Base-by-base conservation (phyloP, 164 flowering plant genomes). In the Amborella trichopoda region DNA sequence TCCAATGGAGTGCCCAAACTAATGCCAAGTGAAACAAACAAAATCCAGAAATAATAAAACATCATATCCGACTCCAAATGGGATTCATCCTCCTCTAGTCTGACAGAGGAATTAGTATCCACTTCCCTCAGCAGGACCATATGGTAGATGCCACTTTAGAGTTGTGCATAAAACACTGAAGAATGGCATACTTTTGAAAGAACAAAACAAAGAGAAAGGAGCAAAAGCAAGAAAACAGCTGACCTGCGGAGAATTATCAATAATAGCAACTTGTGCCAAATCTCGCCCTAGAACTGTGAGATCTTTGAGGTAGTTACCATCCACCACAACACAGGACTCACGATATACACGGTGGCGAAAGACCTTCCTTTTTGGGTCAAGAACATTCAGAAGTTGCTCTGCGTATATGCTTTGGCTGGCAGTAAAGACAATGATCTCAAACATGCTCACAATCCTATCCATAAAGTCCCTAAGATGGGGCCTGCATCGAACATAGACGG, bases 211-310 rank as follows among this genome's bases (percentile, higher is more conserved):
- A 26, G 11, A 45, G 4, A 13, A 24, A 30, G 32, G 28, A 9
- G 25, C 39, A 30, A 26, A 6, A 13, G 12, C 13, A 24, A 28
- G 27, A 12, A 28, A 6, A 14, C n/a, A 36, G 6, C 46, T 22
- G 72, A 93, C 99, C 99, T 88, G 99, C 5, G 99, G 99, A 48
- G 99, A 85, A 62, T 93, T 93, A 55, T 88, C 99, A 20, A 93
- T 49, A 45, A 93, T 88, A 37, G 78, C 68, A 40, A 85, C 87
- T 51, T 52, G 84, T 17, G 97, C 65, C 57, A 93, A 61, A 72
- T 93, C 99, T 61, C 95, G 91, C 27, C 99, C 97, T 63, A 93
- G 94, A 61, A 93, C 73, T 16, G 99, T 72, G 40, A 93, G 72
- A 69, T 93, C 99, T 67, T 93, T 93, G 28, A 88, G 81, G 62